Percentiles rank a stretch among this genome's conserved stretches.
phyloP scores from a whole-genome alignment of 2,329 filamentous ascomycete species.

The Calonectria pseudoreteaudii region DNA sequence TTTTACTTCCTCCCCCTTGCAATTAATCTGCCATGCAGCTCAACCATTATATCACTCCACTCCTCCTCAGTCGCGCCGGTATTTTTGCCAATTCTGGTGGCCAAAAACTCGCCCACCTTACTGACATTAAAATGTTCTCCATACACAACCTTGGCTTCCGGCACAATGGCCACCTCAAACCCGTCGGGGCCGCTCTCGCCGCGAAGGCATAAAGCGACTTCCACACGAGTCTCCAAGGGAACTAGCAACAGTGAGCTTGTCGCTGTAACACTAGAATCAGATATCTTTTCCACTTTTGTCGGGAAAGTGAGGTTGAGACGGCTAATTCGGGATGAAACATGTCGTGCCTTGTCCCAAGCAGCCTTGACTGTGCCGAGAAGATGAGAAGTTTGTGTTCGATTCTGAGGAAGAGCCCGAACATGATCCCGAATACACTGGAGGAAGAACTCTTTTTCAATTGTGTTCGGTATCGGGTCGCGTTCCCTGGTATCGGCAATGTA shows the following conservation, averaged over 20 bases:
- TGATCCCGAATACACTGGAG: constrained; percentile 78
- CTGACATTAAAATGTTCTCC: constrained; percentile 81
- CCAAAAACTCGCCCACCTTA: constrained; percentile 80
- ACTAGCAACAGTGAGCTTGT: constrained; percentile 71
- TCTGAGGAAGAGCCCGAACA: constrained; percentile 71
- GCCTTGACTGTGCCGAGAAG: constrained; percentile 70
- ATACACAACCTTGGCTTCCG: constrained; percentile 75
- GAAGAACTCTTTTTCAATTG: constrained; percentile 80
- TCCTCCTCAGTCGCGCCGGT: constrained; percentile 49
- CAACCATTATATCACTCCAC: constrained; percentile 68
- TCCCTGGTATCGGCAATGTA: constrained; percentile 73
- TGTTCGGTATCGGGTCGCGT: constrained; percentile 65
- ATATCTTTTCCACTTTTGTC: constrained; percentile 71
- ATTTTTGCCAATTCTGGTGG: constrained; percentile 62
- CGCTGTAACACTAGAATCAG: constrained; percentile 75
- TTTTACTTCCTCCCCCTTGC: constrained; percentile 64
- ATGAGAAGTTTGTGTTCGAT: constrained; percentile 64
- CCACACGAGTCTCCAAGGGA: constrained; percentile 76
- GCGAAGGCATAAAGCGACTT: constrained; percentile 68
- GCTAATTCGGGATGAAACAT: constrained; percentile 70
- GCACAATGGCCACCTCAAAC: constrained; percentile 65
- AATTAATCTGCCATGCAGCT: constrained; percentile 67
- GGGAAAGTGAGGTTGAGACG: constrained; percentile 73
- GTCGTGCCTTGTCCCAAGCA: constrained; percentile 74
- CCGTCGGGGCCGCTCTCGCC: constrained; percentile 59